Base-by-base conservation (phyloP, 306 rosid genomes). In the Pachyrhizus erosus region DNA sequence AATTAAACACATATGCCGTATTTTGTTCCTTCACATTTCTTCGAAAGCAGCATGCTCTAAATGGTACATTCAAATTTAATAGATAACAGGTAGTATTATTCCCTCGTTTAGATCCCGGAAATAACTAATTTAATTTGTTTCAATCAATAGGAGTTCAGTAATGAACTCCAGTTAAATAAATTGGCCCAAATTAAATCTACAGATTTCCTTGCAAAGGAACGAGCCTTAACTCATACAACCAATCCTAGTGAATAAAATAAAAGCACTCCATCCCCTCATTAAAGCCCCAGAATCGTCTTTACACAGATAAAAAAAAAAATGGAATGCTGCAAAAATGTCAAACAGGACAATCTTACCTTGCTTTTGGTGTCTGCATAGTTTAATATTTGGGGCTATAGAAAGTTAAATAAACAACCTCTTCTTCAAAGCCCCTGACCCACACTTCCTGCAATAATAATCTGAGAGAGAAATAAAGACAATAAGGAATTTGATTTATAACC, bases 301-400 rank as follows among this genome's bases (percentile, higher is more conserved):
- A 57, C 72, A 72, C 13, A 57, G 17, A 45, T 14, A 23, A 46
- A 62, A 61, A 34, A 33, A 60, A 54, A 48, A 52, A 68, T 20
- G 45, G 37, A 76, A 74, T 72, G 69, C 24, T 45, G 31, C 45
- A 33, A 80, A 76, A 81, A 51, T 27, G 39, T 52, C 17, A 79
- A 80, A 57, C 54, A 82, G 20, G 72, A 58, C 71, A 70, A 79
- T 62, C 90, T 86, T 88, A 94, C 98, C 93, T 94, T 78, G 89
- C 78, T 87, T 92, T 91, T 23, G 94, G 93, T 29, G 92, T 90
- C 94, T 94, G 97, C 98, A 92, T 94, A 67, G 66, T 89, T 83
- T 54, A 52, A 81, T 52, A 70, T 84, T 20, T 64, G 45, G 74
- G 51, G 24, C 23, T 48, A 64, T 45, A 69, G 77, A 61, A 78